A percentile compares a stretch with the other conserved stretches of the same genome.
phyloP scores from a whole-genome alignment of 495 filamentous ascomycete species.

The Diplogelasinospora grovesii region DNA sequence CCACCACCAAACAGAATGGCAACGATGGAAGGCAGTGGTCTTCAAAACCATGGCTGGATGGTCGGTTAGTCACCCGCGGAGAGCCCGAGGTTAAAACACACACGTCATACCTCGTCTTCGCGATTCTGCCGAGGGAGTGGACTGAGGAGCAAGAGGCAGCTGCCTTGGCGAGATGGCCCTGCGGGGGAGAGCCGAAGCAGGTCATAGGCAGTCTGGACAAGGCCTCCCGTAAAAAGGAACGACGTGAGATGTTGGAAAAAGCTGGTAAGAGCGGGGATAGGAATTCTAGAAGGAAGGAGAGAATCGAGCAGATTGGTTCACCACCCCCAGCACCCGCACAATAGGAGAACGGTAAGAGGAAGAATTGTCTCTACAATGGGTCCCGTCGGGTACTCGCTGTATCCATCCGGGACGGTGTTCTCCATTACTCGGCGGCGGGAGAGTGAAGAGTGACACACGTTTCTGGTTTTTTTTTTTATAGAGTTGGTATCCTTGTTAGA shows the following conservation, averaged over 20 bases:
- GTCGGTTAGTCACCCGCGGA: conserved; percentile 66
- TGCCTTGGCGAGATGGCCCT: conserved; percentile 55
- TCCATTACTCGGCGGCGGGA: too few relatives aligned
- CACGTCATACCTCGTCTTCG: conserved; percentile 93
- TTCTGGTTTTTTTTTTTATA: too few relatives aligned
- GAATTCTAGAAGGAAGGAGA: conserved; percentile 24
- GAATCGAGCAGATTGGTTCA: conserved; percentile 19
- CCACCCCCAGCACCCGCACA: too few relatives aligned
- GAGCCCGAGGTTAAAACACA: conserved; percentile 91
- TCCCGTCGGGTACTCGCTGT: too few relatives aligned
- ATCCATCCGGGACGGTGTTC: too few relatives aligned
- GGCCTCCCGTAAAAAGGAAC: conserved; percentile 41
- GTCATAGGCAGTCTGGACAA: conserved; percentile 47
- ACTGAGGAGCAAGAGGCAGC: conserved; percentile 70
- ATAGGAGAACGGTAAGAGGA: too few relatives aligned
- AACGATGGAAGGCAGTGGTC: conserved; percentile 8
- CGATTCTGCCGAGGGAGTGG: conserved; percentile 81
- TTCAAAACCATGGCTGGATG: conserved; percentile 47
- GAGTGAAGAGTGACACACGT: too few relatives aligned
- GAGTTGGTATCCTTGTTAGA: too few relatives aligned
- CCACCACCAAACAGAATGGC: conserved; percentile 10
- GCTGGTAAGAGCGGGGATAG: conserved; percentile 9
- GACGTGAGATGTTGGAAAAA: conserved; percentile 36
- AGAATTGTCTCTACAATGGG: too few relatives aligned
- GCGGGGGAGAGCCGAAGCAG: conserved; percentile 36